Evolutionary conservation across 2,329 filamentous ascomycete genomes (phyloP).

Genomic region (Calonectria pteridis): DNA sequence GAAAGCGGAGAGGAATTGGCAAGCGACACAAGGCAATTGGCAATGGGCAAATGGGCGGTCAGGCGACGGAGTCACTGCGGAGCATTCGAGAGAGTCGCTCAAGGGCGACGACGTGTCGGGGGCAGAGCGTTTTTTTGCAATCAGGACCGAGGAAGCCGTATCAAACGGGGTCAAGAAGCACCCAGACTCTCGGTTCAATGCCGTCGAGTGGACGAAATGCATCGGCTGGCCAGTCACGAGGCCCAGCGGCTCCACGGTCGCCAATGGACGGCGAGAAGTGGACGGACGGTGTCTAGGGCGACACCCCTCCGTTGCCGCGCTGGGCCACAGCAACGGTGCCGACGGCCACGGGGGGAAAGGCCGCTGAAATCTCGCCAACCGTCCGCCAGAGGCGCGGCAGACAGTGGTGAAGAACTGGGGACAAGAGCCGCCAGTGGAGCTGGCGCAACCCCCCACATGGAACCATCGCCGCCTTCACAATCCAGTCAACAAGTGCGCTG

Average conservation of each 20-base stretch:
- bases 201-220: slow-evolving; percentile 3
- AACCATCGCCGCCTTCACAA: slow-evolving; percentile 27
- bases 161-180: slow-evolving; percentile 11
- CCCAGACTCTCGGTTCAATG: neutral
- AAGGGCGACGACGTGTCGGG: neutral
- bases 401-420: slow-evolving; percentile 12
- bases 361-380: neutral
- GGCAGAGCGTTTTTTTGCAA: neutral
- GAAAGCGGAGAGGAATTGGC: neutral
- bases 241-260: slow-evolving; percentile 42
- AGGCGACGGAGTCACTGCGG: neutral
- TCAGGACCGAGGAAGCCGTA: neutral
- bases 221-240: slow-evolving; percentile 43
- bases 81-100: neutral
- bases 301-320: slow-evolving; percentile 9
- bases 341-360: neutral
- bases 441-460: slow-evolving; percentile 18
- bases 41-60: slow-evolving; percentile 25
- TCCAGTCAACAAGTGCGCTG: neutral
- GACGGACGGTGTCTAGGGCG: slow-evolving; percentile 4
- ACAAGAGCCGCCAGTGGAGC: slow-evolving; percentile 22
- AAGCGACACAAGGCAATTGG: neutral
- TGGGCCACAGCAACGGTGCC: neutral
- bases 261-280: slow-evolving; percentile 38
- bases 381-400: neutral